Percentiles rank a stretch among this genome's conserved stretches.
These are phyloP conservation scores for Logfia minima DNA, from an alignment of 129 eudicot genomes.

Conservation along the genomic window DNA sequence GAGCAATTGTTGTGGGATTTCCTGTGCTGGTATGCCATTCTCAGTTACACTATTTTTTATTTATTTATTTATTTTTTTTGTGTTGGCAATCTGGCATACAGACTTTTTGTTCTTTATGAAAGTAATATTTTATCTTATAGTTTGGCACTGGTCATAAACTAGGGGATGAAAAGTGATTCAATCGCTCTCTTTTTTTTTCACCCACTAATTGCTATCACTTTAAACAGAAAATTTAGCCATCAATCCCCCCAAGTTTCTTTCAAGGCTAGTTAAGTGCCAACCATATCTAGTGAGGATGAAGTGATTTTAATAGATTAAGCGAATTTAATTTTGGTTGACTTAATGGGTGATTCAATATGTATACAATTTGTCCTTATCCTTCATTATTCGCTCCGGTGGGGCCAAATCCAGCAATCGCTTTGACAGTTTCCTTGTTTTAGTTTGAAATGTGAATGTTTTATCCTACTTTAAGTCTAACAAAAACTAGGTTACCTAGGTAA, in stretches of 20 bases:
- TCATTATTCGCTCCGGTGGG: background rate
- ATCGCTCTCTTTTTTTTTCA: too few relatives aligned
- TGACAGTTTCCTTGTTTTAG: too few relatives aligned
- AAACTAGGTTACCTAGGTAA: background rate
- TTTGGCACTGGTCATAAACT: background rate
- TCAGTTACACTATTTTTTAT: background rate
- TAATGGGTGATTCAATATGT: background rate
- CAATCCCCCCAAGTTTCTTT: background rate
- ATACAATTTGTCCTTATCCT: background rate
- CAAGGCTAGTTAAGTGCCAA: background rate
- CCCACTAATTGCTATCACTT: too few relatives aligned
- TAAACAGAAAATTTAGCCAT: too few relatives aligned
- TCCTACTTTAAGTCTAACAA: background rate
- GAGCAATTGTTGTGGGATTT: slow-evolving; percentile 92
- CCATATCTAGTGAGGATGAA: background rate
- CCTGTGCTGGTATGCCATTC: slow-evolving; percentile 68
- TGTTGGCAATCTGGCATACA: background rate
- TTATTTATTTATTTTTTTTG: too few relatives aligned
- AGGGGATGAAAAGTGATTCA: background rate
- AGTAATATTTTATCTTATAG: slow-evolving; percentile 6
- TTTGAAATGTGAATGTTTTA: background rate
- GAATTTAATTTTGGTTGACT: background rate
- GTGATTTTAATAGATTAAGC: background rate
- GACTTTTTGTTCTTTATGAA: background rate
- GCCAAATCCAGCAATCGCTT: background rate